These are phyloP conservation scores for Firmiana major DNA, from an alignment of 345 rosid species.

Conservation along the genomic window DNA sequence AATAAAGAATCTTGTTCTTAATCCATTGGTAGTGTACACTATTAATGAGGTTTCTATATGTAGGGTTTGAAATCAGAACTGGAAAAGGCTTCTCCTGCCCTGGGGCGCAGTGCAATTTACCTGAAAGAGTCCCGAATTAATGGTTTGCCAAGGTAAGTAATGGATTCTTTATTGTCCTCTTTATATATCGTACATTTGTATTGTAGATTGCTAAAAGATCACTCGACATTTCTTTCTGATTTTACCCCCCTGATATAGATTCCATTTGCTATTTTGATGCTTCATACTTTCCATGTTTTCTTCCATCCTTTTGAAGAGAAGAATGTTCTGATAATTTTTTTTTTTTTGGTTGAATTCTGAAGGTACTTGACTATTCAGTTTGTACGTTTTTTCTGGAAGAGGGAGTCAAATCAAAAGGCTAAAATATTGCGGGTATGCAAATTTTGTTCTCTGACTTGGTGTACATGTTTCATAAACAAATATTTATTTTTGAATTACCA, in stretches of 20 bases:
- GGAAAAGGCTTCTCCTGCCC: slow-evolving; percentile 87
- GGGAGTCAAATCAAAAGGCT: slow-evolving; percentile 98
- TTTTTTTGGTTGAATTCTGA: neutral
- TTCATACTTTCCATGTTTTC: neutral
- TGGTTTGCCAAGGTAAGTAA: slow-evolving; percentile 71
- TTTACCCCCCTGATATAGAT: neutral
- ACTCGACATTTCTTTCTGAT: neutral
- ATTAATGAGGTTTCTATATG: neutral
- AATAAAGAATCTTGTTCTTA: neutral
- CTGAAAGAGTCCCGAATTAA: slow-evolving; percentile 78
- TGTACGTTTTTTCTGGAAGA: too few relatives aligned
- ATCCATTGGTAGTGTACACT: neutral
- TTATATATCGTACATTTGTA: neutral
- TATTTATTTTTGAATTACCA: neutral
- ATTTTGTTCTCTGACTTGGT: neutral
- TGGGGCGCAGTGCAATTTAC: slow-evolving; percentile 83
- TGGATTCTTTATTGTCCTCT: slow-evolving; percentile 1
- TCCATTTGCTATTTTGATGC: neutral
- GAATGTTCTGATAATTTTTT: neutral
- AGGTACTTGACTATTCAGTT: slow-evolving; percentile 99
- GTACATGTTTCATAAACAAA: slow-evolving; percentile 8
- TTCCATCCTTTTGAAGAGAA: neutral
- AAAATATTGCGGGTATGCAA: slow-evolving; percentile 84
- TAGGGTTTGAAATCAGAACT: slow-evolving; percentile 92
- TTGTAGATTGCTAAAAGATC: neutral